These are phyloP conservation scores for Ocimum tenuiflorum DNA, from an alignment of 257 asterid genomes.

Conservation along the genomic window DNA sequence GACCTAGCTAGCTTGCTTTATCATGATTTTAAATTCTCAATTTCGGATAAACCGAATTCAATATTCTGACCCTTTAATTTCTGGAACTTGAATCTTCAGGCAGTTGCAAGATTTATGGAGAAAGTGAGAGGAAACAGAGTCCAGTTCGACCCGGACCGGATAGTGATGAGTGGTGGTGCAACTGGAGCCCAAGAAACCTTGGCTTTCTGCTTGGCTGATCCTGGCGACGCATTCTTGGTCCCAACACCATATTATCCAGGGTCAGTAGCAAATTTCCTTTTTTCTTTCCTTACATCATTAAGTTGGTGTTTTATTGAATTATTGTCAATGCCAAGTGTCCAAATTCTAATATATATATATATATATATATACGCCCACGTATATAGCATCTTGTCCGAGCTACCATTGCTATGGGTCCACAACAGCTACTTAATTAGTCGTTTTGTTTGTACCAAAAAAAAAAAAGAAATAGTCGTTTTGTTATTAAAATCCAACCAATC, in stretches of 20 bases:
- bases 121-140: slow-evolving; percentile 63
- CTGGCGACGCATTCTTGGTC: slow-evolving; percentile 72
- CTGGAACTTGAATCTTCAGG: slow-evolving; percentile 29
- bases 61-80: neutral
- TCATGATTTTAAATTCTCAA: neutral
- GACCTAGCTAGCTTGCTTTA: neutral
- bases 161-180: slow-evolving; percentile 92
- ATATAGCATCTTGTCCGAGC: neutral
- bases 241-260: slow-evolving; percentile 90
- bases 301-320: neutral
- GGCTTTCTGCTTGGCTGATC: slow-evolving; percentile 82
- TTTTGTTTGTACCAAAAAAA: no score
- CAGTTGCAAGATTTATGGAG: slow-evolving; percentile 83
- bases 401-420: neutral
- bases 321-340: neutral
- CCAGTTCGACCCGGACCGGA: slow-evolving; percentile 57
- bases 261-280: slow-evolving; percentile 22
- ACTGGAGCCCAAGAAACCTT: slow-evolving; percentile 76
- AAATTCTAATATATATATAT: neutral
- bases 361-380: no score
- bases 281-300: neutral
- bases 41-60: no score
- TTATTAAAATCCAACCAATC: no score
- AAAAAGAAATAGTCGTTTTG: no score
- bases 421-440: slow-evolving; percentile 3